phyloP scores from a whole-genome alignment of 768 basidiomycete genomes.

The Erythrobasidium yunnanense region DNA sequence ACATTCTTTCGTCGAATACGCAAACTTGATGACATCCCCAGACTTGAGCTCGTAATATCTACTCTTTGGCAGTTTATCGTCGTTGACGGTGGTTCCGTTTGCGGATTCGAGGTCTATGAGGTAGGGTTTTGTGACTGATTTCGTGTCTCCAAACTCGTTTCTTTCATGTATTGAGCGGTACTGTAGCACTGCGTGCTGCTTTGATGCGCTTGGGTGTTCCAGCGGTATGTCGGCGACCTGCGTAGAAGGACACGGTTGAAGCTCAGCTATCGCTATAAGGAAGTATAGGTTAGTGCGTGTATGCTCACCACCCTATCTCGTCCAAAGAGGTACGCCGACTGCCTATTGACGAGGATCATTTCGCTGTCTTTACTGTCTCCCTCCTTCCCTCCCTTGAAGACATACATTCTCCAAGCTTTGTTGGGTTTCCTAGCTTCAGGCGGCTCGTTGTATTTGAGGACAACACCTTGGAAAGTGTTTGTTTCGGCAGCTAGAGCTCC shows the following conservation, averaged over 20 bases:
- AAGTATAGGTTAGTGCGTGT: neutral
- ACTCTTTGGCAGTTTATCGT: conserved; percentile 66
- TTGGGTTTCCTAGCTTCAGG: conserved; percentile 90
- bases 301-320: conserved; percentile 67
- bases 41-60: conserved; percentile 74
- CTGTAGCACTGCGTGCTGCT: conserved; percentile 95
- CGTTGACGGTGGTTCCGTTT: conserved; percentile 87
- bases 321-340: conserved; percentile 88
- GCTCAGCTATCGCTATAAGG: neutral
- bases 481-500: conserved; percentile 92
- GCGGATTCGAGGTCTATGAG: conserved; percentile 98
- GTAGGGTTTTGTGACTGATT: conserved; percentile 83
- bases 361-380: no score
- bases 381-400: conserved; percentile 91
- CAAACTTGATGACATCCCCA: conserved; percentile 52
- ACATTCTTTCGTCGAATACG: conserved; percentile 44
- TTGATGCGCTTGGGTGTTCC: conserved; percentile 94
- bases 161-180: conserved; percentile 79
- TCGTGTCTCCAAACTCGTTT: conserved; percentile 72
- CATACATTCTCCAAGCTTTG: conserved; percentile 85
- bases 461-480: conserved; percentile 50
- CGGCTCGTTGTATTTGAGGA: conserved; percentile 96
- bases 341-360: conserved; percentile 80
- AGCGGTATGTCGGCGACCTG: conserved; percentile 58
- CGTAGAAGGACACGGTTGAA: neutral